A percentile compares a stretch with the other conserved stretches of the same genome.
These are phyloP conservation scores for Coemansia erecta DNA, from an alignment of 192 early-diverging fungal species.

Conservation along the genomic window DNA sequence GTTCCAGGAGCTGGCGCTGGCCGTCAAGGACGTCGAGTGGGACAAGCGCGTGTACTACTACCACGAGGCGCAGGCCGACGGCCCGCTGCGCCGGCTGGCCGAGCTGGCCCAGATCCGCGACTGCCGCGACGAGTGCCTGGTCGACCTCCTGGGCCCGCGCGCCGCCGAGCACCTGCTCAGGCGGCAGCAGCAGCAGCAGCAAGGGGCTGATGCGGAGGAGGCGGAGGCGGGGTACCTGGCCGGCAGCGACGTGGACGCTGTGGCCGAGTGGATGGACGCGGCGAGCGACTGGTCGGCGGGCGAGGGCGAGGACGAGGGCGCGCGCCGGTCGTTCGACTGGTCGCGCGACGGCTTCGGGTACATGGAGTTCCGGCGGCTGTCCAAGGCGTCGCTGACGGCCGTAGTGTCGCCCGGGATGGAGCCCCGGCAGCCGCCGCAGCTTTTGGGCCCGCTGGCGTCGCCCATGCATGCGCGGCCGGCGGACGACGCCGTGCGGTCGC, in stretches of 20 bases:
- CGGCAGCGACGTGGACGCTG: slow-evolving; percentile 14
- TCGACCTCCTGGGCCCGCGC: slow-evolving; percentile 22
- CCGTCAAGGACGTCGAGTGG: slow-evolving; percentile 42
- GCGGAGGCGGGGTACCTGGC: neutral
- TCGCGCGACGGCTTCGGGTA: slow-evolving; percentile 46
- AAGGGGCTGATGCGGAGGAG: too few species aligned
- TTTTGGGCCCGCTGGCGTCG: too few species aligned
- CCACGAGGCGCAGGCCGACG: slow-evolving; percentile 28
- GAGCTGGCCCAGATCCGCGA: slow-evolving; percentile 25
- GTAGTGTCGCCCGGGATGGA: slow-evolving; percentile 23
- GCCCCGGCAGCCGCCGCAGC: too few species aligned
- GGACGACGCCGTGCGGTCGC: neutral
- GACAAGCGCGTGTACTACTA: slow-evolving; percentile 50
- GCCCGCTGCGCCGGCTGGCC: slow-evolving; percentile 9
- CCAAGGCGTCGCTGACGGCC: slow-evolving; percentile 16
- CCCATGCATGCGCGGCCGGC: too few species aligned
- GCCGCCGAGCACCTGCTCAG: too few species aligned
- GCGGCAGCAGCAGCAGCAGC: neutral
- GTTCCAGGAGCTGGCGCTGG: slow-evolving; percentile 40
- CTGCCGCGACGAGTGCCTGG: slow-evolving; percentile 30
- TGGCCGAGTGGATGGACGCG: slow-evolving; percentile 27
- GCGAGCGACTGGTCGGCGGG: too few species aligned
- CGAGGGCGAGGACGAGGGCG: slow-evolving; percentile 7
- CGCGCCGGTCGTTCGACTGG: slow-evolving; percentile 45
- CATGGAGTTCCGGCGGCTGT: slow-evolving; percentile 47